A percentile compares a stretch with the other conserved stretches of the same genome.
These are phyloP conservation scores for Fraxinus velutina DNA, from an alignment of 305 asterid species.

Conservation along the genomic window DNA sequence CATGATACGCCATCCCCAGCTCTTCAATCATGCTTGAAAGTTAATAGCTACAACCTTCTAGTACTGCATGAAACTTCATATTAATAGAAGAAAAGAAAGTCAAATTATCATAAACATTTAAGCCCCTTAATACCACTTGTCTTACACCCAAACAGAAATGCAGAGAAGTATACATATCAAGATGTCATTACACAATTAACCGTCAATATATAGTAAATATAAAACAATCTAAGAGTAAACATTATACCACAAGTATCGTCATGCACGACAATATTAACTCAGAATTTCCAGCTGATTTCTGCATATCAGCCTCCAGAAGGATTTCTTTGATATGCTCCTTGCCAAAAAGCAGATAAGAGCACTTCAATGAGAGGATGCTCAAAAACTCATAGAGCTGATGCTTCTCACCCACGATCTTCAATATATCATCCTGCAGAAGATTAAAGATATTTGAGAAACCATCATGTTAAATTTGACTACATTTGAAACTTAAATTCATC, in stretches of 20 bases:
- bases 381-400: conserved; percentile 82
- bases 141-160: conserved; percentile 9
- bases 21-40: background rate
- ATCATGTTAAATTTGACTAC: conserved; percentile 8
- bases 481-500: conserved; percentile 13
- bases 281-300: conserved; percentile 67
- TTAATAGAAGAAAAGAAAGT: background rate
- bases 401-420: conserved; percentile 63
- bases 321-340: conserved; percentile 84
- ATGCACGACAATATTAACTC: conserved; percentile 81
- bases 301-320: conserved; percentile 65
- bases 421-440: conserved; percentile 69
- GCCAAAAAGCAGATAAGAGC: conserved; percentile 84
- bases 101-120: conserved; percentile 4
- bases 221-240: conserved; percentile 22
- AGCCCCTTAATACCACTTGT: conserved; percentile 10
- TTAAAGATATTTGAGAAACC: conserved; percentile 28
- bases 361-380: conserved; percentile 66
- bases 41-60: background rate
- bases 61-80: background rate
- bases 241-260: conserved; percentile 89
- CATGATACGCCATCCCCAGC: conserved; percentile 11
- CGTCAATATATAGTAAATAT: conserved; percentile 8
- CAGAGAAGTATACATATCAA: conserved; percentile 1
- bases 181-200: conserved; percentile 18